Conservation (phyloP, 2,329 filamentous ascomycete genomes). For the Lecanosticta acicola region DNA sequence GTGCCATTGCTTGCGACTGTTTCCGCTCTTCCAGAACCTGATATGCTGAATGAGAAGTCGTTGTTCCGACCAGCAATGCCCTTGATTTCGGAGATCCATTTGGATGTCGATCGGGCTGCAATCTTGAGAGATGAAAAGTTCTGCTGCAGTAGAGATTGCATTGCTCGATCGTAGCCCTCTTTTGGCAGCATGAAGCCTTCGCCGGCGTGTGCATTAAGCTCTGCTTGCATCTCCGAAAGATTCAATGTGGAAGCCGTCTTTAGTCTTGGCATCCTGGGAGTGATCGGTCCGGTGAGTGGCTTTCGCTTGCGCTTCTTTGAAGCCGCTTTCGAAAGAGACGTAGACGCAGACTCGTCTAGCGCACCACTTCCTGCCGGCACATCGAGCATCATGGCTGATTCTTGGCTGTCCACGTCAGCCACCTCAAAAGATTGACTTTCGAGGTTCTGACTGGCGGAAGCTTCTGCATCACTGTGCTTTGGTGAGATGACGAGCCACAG, state of each 20-base stretch:
- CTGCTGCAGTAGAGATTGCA: slow-evolving; percentile 59
- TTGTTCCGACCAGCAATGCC: slow-evolving; percentile 17
- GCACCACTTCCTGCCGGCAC: slow-evolving; percentile 6
- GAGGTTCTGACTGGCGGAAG: not conserved
- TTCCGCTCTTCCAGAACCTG: slow-evolving; percentile 14
- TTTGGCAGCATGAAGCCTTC: slow-evolving; percentile 23
- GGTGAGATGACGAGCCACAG: slow-evolving; percentile 84
- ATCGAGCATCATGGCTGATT: slow-evolving; percentile 7
- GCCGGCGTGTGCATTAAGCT: slow-evolving; percentile 7
- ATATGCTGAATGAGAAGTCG: slow-evolving; percentile 19
- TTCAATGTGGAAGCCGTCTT: slow-evolving; percentile 27
- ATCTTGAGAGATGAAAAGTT: slow-evolving; percentile 65
- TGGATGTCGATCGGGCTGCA: slow-evolving; percentile 58
- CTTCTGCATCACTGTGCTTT: slow-evolving; percentile 3
- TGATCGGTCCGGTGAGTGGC: slow-evolving; percentile 54
- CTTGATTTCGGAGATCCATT: slow-evolving; percentile 64
- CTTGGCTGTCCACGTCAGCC: slow-evolving; percentile 16
- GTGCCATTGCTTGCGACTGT: not conserved
- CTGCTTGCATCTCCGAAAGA: slow-evolving; percentile 16
- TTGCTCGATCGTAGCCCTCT: slow-evolving; percentile 44
- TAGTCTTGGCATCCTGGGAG: slow-evolving; percentile 54
- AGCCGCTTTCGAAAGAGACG: slow-evolving; percentile 2
- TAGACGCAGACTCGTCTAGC: not conserved
- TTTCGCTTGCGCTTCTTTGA: slow-evolving; percentile 38
- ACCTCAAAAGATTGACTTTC: not conserved